Conservation (phyloP, 2,329 filamentous ascomycete species). For the Curvularia lunata region DNA sequence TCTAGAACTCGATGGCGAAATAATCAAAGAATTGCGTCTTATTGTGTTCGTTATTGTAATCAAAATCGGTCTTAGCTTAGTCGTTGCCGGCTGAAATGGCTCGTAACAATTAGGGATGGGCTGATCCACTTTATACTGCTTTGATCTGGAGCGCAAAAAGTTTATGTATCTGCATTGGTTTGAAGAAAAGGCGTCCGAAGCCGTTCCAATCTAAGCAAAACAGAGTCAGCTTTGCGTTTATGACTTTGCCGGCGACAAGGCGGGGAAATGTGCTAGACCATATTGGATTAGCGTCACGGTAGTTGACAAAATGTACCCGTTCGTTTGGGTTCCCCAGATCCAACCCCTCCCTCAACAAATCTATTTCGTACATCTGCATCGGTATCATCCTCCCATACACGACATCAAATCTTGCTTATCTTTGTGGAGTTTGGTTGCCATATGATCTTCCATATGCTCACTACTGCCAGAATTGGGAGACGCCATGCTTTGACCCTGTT, state of each 20-base stretch:
- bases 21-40: neutral
- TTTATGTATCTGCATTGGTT: neutral
- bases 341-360: neutral
- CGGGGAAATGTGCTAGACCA: neutral
- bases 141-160: neutral
- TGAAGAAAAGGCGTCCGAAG: neutral
- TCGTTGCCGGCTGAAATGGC: neutral
- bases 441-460: neutral
- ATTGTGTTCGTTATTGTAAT: neutral
- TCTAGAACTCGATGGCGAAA: neutral
- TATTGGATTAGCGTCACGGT: neutral
- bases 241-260: neutral
- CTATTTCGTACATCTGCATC: neutral
- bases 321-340: constrained; percentile 4
- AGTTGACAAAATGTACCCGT: neutral
- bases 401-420: neutral
- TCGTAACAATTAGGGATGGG: neutral
- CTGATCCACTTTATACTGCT: neutral
- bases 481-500: neutral
- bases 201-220: neutral
- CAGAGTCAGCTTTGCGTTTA: neutral
- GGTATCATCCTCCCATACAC: neutral
- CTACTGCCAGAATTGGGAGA: neutral
- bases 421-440: neutral
- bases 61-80: neutral